Evolutionary conservation across 1,284 basidiomycete species (phyloP).

Genomic region (Ustilago trichophora): DNA sequence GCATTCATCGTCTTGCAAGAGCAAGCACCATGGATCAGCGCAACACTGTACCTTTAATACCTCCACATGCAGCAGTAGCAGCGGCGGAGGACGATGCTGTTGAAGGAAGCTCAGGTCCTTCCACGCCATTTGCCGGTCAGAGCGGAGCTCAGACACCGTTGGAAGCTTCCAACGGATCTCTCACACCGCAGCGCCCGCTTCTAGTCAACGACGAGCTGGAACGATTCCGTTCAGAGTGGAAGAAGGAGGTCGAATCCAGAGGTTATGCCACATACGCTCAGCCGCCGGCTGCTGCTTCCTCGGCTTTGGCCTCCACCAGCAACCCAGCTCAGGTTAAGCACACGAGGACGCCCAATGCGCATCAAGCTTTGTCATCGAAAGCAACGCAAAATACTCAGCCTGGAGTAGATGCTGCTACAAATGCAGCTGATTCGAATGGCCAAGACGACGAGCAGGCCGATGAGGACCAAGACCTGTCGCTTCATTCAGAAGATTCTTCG

Average conservation of each 20-base stretch:
- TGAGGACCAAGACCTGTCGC: background rate
- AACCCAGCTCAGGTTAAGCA: background rate
- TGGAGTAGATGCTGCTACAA: background rate
- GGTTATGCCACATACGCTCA: conserved; percentile 19
- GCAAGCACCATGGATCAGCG: conserved; percentile 7
- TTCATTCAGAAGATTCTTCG: background rate
- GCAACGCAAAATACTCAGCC: background rate
- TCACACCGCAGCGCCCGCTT: background rate
- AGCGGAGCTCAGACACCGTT: conserved; percentile 26
- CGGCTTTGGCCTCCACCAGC: background rate
- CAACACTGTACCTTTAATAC: conserved; percentile 22
- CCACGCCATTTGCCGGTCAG: conserved; percentile 17
- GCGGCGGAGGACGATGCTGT: background rate
- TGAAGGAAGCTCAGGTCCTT: conserved; percentile 12
- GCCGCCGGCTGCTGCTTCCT: background rate
- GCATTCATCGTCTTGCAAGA: background rate
- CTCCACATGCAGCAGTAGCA: background rate
- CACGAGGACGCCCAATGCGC: background rate
- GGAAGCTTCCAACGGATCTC: background rate
- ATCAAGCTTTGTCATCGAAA: conserved; percentile 1
- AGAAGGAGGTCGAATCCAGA: conserved; percentile 39
- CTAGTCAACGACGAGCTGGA: conserved; percentile 47
- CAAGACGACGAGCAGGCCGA: background rate
- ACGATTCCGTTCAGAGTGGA: conserved; percentile 48
- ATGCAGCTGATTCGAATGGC: background rate